Evolutionary conservation across 225 moss, liverwort and hornwort genomes (phyloP), one percentile per base, ranked within the genome.

Genomic region (Marchantia polymorpha): DNA sequence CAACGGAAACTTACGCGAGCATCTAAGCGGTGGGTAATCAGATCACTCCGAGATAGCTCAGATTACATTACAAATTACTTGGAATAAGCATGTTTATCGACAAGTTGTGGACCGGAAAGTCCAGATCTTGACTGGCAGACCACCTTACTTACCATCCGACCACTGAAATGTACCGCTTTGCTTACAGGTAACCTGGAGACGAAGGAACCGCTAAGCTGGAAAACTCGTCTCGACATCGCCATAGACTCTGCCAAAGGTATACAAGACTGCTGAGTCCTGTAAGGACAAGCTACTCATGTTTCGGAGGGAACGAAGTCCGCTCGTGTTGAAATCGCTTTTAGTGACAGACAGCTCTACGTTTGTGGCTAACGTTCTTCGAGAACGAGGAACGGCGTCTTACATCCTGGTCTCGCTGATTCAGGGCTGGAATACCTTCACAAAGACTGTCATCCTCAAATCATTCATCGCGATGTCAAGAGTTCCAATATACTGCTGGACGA

Each of bases 381-480:
- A 61, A 17, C 10, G 12, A 17, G 60, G 15, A 60, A 39, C 5
- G 39, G 39, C 39, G 39, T 39, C 39, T 39, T 39, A 39, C 39
- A 39, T 39, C 60, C 3, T 20, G 60, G 19, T 20, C 17, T 61
- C 23, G n/a, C 23, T 5, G n/a, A 8, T 70, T 49, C 70, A 27
- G 90, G 92, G 6, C 80, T 92, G 51, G 30, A 88, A 15, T 92
- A 92, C 72, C 80, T 90, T 79, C 90, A 90, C 58, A 90, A 92
- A 53, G 77, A 71, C 7, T 87, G 89, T 10, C 81, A 89, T 77
- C 90, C 90, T 25, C 88, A 89, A 17, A 90, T 88, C 72, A 89
- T 90, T 48, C 90, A 92, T 65, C 92, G 89, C 23, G 89, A 92
- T 72, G 90, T 92, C 69, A 90, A 92, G 56, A 88, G 88, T 12